A percentile compares a stretch with the other conserved stretches of the same genome.
These are phyloP conservation scores for Hypoxylon sp. DNA, from an alignment of 2,329 filamentous ascomycete species.

Conservation along the genomic window DNA sequence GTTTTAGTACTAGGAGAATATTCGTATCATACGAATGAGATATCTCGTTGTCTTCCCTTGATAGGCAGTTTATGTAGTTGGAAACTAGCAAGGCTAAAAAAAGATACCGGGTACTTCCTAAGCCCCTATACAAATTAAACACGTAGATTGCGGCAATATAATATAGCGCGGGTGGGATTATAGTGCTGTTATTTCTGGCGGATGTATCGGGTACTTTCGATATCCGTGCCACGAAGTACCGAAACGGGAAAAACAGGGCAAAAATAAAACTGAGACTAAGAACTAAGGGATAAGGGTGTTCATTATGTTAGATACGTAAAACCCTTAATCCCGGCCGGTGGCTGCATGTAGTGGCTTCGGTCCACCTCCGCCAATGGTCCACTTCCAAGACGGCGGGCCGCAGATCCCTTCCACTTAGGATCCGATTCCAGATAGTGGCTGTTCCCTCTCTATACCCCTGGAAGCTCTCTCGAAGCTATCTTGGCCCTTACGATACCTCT, in stretches of 20 bases:
- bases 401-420: conserved; percentile 39
- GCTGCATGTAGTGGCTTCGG: conserved; percentile 39
- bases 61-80: not conserved
- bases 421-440: conserved; percentile 21
- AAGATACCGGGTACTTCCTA: not conserved
- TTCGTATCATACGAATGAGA: conserved; percentile 28
- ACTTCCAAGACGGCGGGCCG: conserved; percentile 38
- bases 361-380: conserved; percentile 29
- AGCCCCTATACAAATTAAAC: conserved; percentile 18
- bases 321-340: conserved; percentile 29
- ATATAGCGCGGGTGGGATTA: conserved; percentile 22
- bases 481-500: conserved; percentile 5
- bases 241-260: conserved; percentile 34
- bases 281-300: conserved; percentile 1
- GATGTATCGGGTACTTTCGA: conserved; percentile 34
- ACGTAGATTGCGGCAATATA: conserved; percentile 25
- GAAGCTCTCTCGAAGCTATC: not conserved
- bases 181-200: conserved; percentile 21
- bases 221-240: conserved; percentile 38
- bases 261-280: not conserved
- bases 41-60: conserved; percentile 16
- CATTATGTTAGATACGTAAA: not conserved
- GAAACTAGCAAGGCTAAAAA: not conserved
- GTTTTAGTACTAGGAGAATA: conserved; percentile 35
- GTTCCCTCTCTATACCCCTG: conserved; percentile 20